Conservation (phyloP, 73 alveolate species). For the Symbiodinium natans region DNA sequence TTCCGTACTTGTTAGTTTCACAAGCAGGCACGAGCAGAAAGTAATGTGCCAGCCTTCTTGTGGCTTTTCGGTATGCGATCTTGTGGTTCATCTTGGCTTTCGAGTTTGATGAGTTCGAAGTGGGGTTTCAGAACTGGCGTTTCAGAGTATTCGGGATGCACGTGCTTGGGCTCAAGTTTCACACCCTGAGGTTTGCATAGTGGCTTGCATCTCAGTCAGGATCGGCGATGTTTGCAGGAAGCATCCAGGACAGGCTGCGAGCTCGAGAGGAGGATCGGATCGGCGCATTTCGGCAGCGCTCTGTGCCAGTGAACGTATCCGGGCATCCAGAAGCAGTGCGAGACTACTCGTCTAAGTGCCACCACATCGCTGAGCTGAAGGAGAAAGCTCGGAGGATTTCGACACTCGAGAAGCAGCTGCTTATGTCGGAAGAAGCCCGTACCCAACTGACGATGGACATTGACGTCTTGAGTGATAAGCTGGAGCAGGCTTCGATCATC, state of each 20-base stretch:
- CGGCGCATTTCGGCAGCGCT: conserved; percentile 25
- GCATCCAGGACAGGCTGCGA: conserved; percentile 77
- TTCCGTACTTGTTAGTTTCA: background rate
- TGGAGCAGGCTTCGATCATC: conserved; percentile 26
- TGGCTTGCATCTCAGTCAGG: background rate
- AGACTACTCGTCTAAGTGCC: conserved; percentile 64
- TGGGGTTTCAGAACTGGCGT: too few species aligned
- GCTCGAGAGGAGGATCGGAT: conserved; percentile 35
- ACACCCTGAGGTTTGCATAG: background rate
- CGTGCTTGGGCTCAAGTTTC: background rate
- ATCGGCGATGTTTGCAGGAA: conserved; percentile 60
- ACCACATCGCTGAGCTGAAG: conserved; percentile 40
- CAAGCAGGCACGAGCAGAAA: background rate
- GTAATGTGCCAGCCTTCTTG: too few species aligned
- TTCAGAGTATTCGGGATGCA: background rate
- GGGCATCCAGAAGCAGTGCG: conserved; percentile 39
- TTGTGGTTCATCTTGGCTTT: too few species aligned
- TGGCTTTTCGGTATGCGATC: too few species aligned
- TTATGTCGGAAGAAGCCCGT: conserved; percentile 19
- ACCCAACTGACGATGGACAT: conserved; percentile 36
- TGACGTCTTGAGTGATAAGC: conserved; percentile 33
- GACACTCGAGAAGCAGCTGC: conserved; percentile 35
- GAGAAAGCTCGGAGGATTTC: conserved; percentile 62
- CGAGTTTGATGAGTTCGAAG: too few species aligned
- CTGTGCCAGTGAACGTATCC: conserved; percentile 29